These are phyloP conservation scores for Mycotypha africana DNA, from an alignment of 371 early-diverging fungal species.

Conservation along the genomic window DNA sequence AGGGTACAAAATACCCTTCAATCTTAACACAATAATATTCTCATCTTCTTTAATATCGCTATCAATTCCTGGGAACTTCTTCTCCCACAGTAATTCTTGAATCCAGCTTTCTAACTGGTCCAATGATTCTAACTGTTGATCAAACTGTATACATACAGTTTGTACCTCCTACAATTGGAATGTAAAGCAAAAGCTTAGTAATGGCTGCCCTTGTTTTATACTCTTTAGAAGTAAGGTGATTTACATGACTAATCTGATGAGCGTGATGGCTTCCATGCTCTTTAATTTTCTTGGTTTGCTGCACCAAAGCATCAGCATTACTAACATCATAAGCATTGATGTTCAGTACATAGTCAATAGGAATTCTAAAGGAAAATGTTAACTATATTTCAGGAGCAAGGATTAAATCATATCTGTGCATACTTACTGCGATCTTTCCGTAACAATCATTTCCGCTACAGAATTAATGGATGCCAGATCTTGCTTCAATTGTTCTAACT, in stretches of 20 bases:
- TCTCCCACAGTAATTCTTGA: slow-evolving; percentile 89
- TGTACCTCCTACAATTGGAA: slow-evolving; percentile 47
- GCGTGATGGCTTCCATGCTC: slow-evolving; percentile 25
- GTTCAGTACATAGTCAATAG: slow-evolving; percentile 70
- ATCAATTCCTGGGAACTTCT: slow-evolving; percentile 41
- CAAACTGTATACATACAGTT: slow-evolving; percentile 47
- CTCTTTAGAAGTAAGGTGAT: background rate
- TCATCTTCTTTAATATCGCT: slow-evolving; percentile 11
- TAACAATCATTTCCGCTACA: slow-evolving; percentile 53
- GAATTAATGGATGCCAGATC: slow-evolving; percentile 54
- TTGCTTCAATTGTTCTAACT: slow-evolving; percentile 44
- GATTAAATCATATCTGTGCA: background rate
- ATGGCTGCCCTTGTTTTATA: no score
- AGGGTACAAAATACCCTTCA: slow-evolving; percentile 76
- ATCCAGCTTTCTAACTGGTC: slow-evolving; percentile 77
- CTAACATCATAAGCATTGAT: slow-evolving; percentile 68
- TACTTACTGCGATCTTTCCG: slow-evolving; percentile 54
- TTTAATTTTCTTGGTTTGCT: slow-evolving; percentile 28
- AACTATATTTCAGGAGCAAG: background rate
- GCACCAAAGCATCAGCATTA: slow-evolving; percentile 25
- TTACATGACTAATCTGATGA: slow-evolving; percentile 44
- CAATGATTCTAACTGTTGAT: slow-evolving; percentile 29
- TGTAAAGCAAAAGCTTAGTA: background rate
- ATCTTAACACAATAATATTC: slow-evolving; percentile 63
- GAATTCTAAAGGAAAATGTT: slow-evolving; percentile 51